Conservation (phyloP, 2,329 filamentous ascomycete genomes). For the Neoarthrinium moseri region DNA sequence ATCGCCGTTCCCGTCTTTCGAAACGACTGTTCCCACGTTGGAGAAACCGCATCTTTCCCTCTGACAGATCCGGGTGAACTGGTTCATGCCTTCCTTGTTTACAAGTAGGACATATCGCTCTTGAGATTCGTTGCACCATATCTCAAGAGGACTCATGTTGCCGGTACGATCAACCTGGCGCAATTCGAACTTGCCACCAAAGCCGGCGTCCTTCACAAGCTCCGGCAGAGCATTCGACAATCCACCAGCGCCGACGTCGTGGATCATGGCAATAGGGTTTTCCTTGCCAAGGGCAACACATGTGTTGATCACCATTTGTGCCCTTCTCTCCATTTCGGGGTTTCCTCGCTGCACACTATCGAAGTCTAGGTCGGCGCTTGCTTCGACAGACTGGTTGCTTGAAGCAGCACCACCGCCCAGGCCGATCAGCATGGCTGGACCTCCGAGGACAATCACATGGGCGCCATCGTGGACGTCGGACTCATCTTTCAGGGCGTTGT, state of each 20-base stretch:
- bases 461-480: slow-evolving; percentile 81
- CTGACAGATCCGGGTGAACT: slow-evolving; percentile 65
- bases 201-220: slow-evolving; percentile 73
- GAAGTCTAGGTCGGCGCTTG: slow-evolving; percentile 90
- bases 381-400: slow-evolving; percentile 83
- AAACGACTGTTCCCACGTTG: slow-evolving; percentile 76
- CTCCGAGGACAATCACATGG: slow-evolving; percentile 81
- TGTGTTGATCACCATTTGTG: slow-evolving; percentile 97
- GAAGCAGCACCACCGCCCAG: slow-evolving; percentile 94
- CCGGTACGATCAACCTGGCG: slow-evolving; percentile 90
- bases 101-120: slow-evolving; percentile 94
- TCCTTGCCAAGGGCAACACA: slow-evolving; percentile 80
- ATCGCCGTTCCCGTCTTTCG: slow-evolving; percentile 59
- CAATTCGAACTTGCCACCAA: slow-evolving; percentile 91
- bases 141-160: slow-evolving; percentile 93
- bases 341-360: slow-evolving; percentile 97
- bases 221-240: slow-evolving; percentile 74
- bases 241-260: slow-evolving; percentile 94
- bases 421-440: slow-evolving; percentile 96
- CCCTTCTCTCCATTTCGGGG: slow-evolving; percentile 90
- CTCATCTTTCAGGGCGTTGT: slow-evolving; percentile 84
- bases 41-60: slow-evolving; percentile 91
- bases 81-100: slow-evolving; percentile 76
- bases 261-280: slow-evolving; percentile 94
- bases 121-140: slow-evolving; percentile 97